Base-by-base conservation (phyloP, 371 early-diverging fungal species). In the Mortierella sp. region DNA sequence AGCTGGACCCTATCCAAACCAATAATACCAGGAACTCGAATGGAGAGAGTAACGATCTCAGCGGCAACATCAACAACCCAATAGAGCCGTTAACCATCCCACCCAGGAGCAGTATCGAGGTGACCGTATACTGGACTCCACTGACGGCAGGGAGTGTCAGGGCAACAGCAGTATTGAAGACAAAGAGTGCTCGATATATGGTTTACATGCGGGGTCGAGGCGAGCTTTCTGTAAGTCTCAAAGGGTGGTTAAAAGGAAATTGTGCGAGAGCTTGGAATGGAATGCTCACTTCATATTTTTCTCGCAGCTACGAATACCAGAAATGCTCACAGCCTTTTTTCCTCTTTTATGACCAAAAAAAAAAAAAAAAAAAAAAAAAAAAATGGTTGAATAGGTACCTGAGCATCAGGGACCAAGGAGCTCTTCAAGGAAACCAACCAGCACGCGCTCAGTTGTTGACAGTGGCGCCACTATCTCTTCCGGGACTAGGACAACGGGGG, bases 101-200 rank as follows among this genome's bases (percentile, higher is more conserved):
- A 7, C 73, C 79, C 7, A 60, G 64, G 16, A 65, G 66, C 50
- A 77, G 48, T 46, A 65, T 57, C n/a, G 79, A 77, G 25, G 46
- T 77, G 15, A 59, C n/a, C 6, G 50, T 77, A 51, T 48, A 64
- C 37, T 77, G 79, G 79, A 77, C 70, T 51, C 79, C 79, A 12
- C 66, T 77, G 18, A 25, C 52, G 4, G 64, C 57, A 9, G 79
- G 79, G 3, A 69, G 26, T 29, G 28, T 65, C 15, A 65, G 79
- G 50, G 69, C 72, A 30, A 77, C 58, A 21, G 79, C 70, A n/a
- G 59, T 72, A 29, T 60, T 77, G 11, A 77, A 57, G 43, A 44
- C 72, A 2, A 68, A 19, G 19, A 65, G 57, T 19, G 68, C 69
- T 15, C 60, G 72, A 12, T 72, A 64, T 52, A 72, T 69, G 65